Conservation (phyloP, 768 basidiomycete genomes). For the Russula ochroleuca region DNA sequence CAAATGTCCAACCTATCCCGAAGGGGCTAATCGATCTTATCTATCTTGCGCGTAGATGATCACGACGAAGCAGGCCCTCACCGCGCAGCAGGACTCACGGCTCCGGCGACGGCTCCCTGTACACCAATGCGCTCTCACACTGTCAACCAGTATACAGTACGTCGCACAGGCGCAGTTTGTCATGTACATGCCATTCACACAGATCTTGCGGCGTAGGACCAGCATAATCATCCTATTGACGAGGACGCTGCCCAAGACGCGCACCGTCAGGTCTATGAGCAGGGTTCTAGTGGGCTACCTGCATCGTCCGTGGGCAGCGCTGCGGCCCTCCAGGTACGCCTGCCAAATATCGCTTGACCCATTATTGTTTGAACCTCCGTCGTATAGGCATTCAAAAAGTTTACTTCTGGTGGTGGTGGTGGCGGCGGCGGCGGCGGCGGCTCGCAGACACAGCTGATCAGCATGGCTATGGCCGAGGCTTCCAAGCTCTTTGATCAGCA, state of each 20-base stretch:
- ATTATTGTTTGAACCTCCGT: neutral
- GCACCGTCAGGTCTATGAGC: constrained; percentile 58
- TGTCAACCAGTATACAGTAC: constrained; percentile 50
- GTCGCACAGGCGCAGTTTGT: constrained; percentile 9
- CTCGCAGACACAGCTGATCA: constrained; percentile 62
- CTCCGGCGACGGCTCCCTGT: constrained; percentile 54
- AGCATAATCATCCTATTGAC: constrained; percentile 58
- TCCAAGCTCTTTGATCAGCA: constrained; percentile 68
- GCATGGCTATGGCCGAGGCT: constrained; percentile 82
- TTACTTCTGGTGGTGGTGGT: constrained; percentile 49
- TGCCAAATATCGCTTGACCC: neutral
- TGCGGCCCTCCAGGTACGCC: constrained; percentile 64
- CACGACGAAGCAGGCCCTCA: constrained; percentile 55
- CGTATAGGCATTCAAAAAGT: constrained; percentile 57
- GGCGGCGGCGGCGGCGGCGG: constrained; percentile 41
- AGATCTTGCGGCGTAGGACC: constrained; percentile 35
- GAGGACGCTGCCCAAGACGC: constrained; percentile 59
- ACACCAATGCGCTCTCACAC: constrained; percentile 51
- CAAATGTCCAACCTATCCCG: neutral
- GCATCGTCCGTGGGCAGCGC: constrained; percentile 69
- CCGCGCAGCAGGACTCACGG: constrained; percentile 51
- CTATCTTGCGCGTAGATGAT: constrained; percentile 45
- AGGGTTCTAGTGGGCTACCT: constrained; percentile 50
- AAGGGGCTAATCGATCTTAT: constrained; percentile 17
- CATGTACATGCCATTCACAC: neutral